Conservation (phyloP, 1,139 yeast genomes). For the Blastobotrys proliferans region DNA sequence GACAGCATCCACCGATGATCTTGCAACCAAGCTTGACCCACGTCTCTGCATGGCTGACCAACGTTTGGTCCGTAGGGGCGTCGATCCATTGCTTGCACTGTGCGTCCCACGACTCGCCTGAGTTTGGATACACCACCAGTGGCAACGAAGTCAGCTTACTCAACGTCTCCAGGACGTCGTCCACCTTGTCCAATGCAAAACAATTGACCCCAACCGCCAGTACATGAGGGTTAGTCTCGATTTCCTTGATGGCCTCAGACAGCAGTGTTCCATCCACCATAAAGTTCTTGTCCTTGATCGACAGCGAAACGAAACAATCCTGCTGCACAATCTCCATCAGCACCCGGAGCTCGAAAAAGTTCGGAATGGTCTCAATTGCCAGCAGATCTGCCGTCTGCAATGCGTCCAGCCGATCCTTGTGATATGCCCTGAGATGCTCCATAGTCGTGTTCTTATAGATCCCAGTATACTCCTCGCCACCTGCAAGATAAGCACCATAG, state of each 20-base stretch:
- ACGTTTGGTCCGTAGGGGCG: not conserved
- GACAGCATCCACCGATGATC: conserved; percentile 26
- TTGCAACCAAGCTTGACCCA: conserved; percentile 23
- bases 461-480: conserved; percentile 70
- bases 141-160: conserved; percentile 25
- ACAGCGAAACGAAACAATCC: conserved; percentile 36
- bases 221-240: conserved; percentile 17
- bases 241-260: conserved; percentile 21
- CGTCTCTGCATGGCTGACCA: not conserved
- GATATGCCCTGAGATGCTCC: conserved; percentile 43
- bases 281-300: conserved; percentile 32
- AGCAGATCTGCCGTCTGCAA: conserved; percentile 48
- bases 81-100: conserved; percentile 33
- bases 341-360: conserved; percentile 44
- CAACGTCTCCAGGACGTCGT: not conserved
- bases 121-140: conserved; percentile 51
- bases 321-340: conserved; percentile 31
- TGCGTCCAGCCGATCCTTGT: conserved; percentile 44
- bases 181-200: conserved; percentile 29
- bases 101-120: conserved; percentile 50
- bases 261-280: conserved; percentile 43
- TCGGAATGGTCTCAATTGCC: conserved; percentile 67
- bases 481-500: conserved; percentile 60
- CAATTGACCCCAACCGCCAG: conserved; percentile 46
- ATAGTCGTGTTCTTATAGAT: conserved; percentile 40